phyloP scores from a whole-genome alignment of 805 yeast species.

The Pichia rugopelliculosa region DNA sequence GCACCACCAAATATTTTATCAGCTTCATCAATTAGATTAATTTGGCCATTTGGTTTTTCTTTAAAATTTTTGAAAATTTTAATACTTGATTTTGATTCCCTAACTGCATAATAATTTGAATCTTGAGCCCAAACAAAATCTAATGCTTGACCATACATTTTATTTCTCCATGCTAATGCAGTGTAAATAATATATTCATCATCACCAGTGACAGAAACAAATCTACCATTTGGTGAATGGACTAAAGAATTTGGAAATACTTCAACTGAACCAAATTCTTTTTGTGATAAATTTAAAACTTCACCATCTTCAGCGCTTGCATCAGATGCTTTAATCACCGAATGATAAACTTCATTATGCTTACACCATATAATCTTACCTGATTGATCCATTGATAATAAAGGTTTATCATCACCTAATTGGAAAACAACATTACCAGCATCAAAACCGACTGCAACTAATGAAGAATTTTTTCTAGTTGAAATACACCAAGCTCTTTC shows the following conservation, averaged over 20 bases:
- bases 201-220: constrained; percentile 95
- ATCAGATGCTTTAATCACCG: constrained; percentile 64
- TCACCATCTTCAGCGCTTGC: constrained; percentile 72
- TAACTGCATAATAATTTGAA: constrained; percentile 76
- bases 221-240: constrained; percentile 97
- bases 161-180: constrained; percentile 96
- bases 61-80: constrained; percentile 78
- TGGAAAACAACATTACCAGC: constrained; percentile 86
- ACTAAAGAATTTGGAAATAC: constrained; percentile 79
- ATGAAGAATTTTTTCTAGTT: constrained; percentile 62
- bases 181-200: constrained; percentile 96
- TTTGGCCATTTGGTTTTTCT: constrained; percentile 55
- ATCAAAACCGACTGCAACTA: constrained; percentile 90
- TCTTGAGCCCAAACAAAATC: constrained; percentile 96
- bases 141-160: constrained; percentile 80
- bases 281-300: constrained; percentile 63
- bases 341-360: constrained; percentile 80
- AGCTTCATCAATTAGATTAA: constrained; percentile 63
- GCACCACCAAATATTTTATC: constrained; percentile 85
- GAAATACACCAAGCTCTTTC: constrained; percentile 97
- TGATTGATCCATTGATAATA: constrained; percentile 84
- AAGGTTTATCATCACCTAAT: constrained; percentile 91
- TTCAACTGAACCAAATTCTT: constrained; percentile 92
- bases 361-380: constrained; percentile 91
- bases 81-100: constrained; percentile 60